phyloP scores from a whole-genome alignment of 148 eudicot species.

The Dysphania ambrosioides region DNA sequence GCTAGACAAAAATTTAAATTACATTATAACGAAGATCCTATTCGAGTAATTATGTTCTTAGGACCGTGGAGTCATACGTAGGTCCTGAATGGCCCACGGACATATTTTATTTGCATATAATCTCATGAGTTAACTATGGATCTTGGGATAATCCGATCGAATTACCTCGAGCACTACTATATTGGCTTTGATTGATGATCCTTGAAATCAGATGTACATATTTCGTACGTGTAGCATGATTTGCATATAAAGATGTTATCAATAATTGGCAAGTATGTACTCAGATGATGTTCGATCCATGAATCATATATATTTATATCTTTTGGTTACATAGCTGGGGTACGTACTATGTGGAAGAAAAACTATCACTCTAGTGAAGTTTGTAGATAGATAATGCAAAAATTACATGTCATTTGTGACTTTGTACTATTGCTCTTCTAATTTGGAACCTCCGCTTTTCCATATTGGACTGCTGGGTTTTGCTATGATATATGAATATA shows the following conservation, averaged over 20 bases:
- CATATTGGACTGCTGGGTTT: too few species aligned
- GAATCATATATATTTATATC: slow-evolving; percentile 3
- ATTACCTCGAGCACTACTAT: background rate
- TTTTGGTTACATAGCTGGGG: background rate
- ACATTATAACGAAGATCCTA: slow-evolving; percentile 52
- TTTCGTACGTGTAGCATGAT: background rate
- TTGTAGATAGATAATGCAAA: background rate
- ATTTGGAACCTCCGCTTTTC: background rate
- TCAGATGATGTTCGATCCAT: background rate
- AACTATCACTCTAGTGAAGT: background rate
- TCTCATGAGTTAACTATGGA: background rate
- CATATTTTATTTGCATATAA: background rate
- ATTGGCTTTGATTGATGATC: background rate
- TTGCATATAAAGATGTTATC: background rate
- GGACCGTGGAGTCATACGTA: slow-evolving; percentile 79
- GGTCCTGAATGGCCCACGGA: background rate
- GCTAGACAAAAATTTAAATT: slow-evolving; percentile 32
- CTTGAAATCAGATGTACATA: background rate
- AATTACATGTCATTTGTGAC: background rate
- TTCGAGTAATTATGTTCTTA: slow-evolving; percentile 66
- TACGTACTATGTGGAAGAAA: slow-evolving; percentile 6
- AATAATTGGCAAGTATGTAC: background rate
- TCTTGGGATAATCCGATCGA: background rate
- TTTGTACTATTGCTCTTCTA: background rate
- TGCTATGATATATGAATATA: too few species aligned